Percentiles rank a stretch among this genome's conserved stretches.
phyloP scores from a whole-genome alignment of 805 yeast genomes.

The Saitoella complicata region DNA sequence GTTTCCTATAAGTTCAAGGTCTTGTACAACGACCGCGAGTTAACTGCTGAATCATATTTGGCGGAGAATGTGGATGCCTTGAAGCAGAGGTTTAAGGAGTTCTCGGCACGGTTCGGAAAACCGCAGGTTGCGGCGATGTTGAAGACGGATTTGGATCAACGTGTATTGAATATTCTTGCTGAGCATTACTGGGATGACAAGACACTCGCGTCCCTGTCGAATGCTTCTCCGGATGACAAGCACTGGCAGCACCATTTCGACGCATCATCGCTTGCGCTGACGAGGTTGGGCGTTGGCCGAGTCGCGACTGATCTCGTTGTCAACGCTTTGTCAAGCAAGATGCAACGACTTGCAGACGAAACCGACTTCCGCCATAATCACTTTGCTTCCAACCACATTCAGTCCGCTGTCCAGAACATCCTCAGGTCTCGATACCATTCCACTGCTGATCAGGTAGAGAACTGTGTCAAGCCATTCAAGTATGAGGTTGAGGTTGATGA shows the following conservation, averaged over 20 bases:
- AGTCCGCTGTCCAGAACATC: constrained; percentile 71
- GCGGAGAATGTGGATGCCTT: constrained; percentile 82
- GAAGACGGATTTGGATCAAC: constrained; percentile 76
- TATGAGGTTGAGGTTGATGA: constrained; percentile 94
- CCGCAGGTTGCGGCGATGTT: constrained; percentile 64
- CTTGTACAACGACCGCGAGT: constrained; percentile 83
- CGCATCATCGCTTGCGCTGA: constrained; percentile 62
- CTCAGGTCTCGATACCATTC: constrained; percentile 64
- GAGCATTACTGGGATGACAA: constrained; percentile 64
- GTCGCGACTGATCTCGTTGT: constrained; percentile 70
- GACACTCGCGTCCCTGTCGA: constrained; percentile 32
- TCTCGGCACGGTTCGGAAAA: constrained; percentile 68
- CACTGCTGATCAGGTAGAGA: constrained; percentile 96
- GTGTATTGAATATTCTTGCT: constrained; percentile 72
- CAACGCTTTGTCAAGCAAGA: constrained; percentile 60
- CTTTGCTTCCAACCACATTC: constrained; percentile 63
- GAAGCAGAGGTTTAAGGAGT: constrained; percentile 73
- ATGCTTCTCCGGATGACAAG: constrained; percentile 45
- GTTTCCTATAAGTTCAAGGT: constrained; percentile 85
- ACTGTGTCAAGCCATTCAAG: constrained; percentile 93
- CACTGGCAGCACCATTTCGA: constrained; percentile 85
- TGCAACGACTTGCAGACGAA: constrained; percentile 35
- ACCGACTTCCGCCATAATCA: constrained; percentile 69
- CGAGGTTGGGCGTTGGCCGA: constrained; percentile 90
- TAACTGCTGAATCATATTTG: constrained; percentile 86